These are phyloP conservation scores for Conringia planisiliqua DNA, from an alignment of 345 rosid genomes.

Conservation along the genomic window DNA sequence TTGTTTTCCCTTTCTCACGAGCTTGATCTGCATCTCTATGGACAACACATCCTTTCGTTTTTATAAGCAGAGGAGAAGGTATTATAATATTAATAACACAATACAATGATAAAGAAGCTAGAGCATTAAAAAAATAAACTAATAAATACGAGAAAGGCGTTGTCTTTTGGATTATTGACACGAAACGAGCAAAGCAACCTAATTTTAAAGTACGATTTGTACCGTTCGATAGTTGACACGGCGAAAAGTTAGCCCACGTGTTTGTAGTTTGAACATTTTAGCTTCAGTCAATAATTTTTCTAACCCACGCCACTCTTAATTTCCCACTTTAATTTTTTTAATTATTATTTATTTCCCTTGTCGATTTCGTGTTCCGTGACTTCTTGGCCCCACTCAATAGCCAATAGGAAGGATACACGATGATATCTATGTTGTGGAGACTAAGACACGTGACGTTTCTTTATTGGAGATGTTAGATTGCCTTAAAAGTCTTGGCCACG, in stretches of 20 bases:
- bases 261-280: conserved; percentile 9
- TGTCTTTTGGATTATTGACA: conserved; percentile 22
- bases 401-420: conserved; percentile 10
- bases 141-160: neutral
- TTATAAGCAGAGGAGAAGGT: conserved; percentile 10
- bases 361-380: neutral
- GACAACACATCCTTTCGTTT: neutral
- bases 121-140: neutral
- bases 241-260: conserved; percentile 7
- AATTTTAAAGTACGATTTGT: neutral
- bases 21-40: neutral
- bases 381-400: neutral
- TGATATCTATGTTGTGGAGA: neutral
- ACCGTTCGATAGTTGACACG: conserved; percentile 24
- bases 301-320: conserved; percentile 20
- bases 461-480: neutral
- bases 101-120: neutral
- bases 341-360: neutral
- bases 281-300: conserved; percentile 24
- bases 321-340: neutral
- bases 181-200: conserved; percentile 17
- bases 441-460: neutral
- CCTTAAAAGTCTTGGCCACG: conserved; percentile 6
- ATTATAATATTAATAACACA: neutral
- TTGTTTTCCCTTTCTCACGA: neutral